Conservation (phyloP, 306 rosid genomes). For the peach (Prunus persica) region DNA sequence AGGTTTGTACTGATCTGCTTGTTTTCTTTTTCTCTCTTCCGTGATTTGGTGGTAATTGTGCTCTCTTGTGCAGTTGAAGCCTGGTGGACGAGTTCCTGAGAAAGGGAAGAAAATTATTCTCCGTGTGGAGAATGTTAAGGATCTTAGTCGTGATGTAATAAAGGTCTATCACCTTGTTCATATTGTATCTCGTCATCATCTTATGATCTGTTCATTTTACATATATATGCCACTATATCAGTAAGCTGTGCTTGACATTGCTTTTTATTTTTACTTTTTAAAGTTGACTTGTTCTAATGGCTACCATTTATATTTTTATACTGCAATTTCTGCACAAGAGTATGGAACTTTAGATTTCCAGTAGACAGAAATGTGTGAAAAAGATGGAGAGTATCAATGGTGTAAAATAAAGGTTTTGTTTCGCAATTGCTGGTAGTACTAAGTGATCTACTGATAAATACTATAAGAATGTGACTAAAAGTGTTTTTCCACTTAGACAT, state of each 20-base stretch:
- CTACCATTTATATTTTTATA: background rate
- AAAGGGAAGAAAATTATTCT: conserved; percentile 80
- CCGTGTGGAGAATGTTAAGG: conserved; percentile 50
- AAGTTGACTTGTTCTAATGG: background rate
- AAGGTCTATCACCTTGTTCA: conserved; percentile 50
- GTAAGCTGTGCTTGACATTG: background rate
- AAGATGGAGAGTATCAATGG: background rate
- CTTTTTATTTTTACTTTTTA: background rate
- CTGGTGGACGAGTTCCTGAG: conserved; percentile 86
- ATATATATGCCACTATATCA: background rate
- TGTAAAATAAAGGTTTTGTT: background rate
- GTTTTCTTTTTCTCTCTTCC: conserved; percentile 11
- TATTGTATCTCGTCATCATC: background rate
- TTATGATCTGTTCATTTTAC: background rate
- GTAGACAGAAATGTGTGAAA: background rate
- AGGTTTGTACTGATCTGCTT: conserved; percentile 52
- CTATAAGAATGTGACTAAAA: background rate
- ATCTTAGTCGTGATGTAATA: conserved; percentile 90
- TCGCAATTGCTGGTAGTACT: background rate
- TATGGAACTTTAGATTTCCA: background rate
- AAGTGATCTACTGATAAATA: background rate
- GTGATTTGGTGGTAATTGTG: conserved; percentile 15
- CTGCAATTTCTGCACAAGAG: background rate
- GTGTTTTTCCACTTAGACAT: background rate
- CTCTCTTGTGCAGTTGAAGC: conserved; percentile 71